phyloP scores from a whole-genome alignment of 495 filamentous ascomycete species.

The Aspergillus carlsbadensis region DNA sequence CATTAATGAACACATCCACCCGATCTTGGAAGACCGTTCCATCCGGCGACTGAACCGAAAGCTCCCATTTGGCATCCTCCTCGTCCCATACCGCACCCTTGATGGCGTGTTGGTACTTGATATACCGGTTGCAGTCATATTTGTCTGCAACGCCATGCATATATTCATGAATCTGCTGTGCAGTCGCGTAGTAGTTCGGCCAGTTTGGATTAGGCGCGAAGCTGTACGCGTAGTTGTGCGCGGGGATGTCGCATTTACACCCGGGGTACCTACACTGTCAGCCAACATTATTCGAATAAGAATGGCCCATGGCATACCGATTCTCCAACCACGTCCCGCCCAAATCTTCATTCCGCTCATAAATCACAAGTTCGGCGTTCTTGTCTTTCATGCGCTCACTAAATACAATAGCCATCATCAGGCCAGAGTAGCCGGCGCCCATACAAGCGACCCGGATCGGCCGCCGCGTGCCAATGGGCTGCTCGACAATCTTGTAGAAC shows the following conservation, averaged over 20 bases:
- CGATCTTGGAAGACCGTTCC: conserved; percentile 22
- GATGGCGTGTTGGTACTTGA: conserved; percentile 28
- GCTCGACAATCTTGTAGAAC: background rate
- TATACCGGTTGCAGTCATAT: conserved; percentile 27
- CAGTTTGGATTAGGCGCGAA: conserved; percentile 57
- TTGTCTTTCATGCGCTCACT: conserved; percentile 1
- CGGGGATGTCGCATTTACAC: conserved; percentile 54
- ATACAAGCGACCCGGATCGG: conserved; percentile 4
- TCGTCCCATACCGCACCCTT: conserved; percentile 33
- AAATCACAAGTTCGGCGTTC: conserved; percentile 3
- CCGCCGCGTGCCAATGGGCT: conserved; percentile 8
- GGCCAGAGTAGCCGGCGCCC: conserved; percentile 6
- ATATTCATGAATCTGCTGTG: conserved; percentile 54
- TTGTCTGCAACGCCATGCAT: conserved; percentile 48
- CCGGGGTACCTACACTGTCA: conserved; percentile 38
- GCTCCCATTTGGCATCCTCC: conserved; percentile 36
- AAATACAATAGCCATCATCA: conserved; percentile 8
- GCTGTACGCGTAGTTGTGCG: conserved; percentile 46
- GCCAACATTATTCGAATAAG: background rate
- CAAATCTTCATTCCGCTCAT: conserved; percentile 15
- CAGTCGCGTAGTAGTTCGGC: conserved; percentile 53
- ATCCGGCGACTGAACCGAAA: conserved; percentile 33
- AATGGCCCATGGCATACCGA: conserved; percentile 3
- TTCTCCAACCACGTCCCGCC: conserved; percentile 55
- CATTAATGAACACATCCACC: conserved; percentile 50